Evolutionary conservation across 768 basidiomycete genomes (phyloP), one percentile per base, ranked within the genome.

Genomic region (Pisolithus sp.): DNA sequence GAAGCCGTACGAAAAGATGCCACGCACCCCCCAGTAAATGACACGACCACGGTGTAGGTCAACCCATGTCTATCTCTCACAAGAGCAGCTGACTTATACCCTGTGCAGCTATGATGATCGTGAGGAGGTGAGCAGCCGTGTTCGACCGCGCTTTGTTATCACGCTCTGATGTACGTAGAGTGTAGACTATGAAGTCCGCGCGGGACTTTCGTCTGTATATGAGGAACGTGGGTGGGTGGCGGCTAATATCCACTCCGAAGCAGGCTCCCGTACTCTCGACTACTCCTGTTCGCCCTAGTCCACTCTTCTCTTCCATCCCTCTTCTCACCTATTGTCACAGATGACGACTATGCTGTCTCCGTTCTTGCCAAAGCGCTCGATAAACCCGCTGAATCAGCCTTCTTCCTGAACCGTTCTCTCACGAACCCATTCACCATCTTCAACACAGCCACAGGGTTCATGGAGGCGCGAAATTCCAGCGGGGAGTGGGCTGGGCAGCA

Each of bases 131-230:
- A 50, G 68, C 57, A 43, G 51, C 21, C 17, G 43, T 3, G 24
- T 26, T 7, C 2, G 43, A 28, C 21, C 17, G n/a, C 10, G 15
- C 24, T 30, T 4, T 5, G 31, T 10, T 13, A 3, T 30, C 24
- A 40, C 42, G 45, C 42, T 41, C 54, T 46, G 34, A 10, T 26
- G 18, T 17, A 34, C 34, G 7, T 52, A 88, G 83, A 70, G 78
- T 49, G 84, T 89, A 1, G 83, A 85, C 42, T 88, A 86, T 58
- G 89, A 92, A 75, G 89, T 82, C 7, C 81, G 89, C 26, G 89
- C 89, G 0, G 89, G 89, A 0, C 68, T 91, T 20, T 79, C 81
- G 0, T 79, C 83, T 0, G 78, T 80, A n/a, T 92, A 89, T 57
- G 76, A 70, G 28, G 62, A 73, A 23, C 74, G 78, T 17, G 89